These are phyloP conservation scores for Exophiala aquamarina DNA, from an alignment of 2,329 filamentous ascomycete genomes.

Conservation along the genomic window DNA sequence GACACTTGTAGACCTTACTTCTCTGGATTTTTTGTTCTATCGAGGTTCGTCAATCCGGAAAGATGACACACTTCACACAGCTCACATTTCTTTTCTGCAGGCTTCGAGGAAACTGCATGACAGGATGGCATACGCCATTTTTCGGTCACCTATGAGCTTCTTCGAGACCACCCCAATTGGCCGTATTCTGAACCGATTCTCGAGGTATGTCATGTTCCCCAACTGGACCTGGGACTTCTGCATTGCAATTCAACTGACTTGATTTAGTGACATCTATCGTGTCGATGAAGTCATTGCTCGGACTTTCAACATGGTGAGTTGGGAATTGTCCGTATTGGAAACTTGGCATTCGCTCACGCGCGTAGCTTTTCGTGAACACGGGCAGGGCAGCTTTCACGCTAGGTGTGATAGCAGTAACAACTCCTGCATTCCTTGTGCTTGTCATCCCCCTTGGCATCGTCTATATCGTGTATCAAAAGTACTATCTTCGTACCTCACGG, in stretches of 20 bases:
- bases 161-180: constrained; percentile 96
- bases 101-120: constrained; percentile 96
- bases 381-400: constrained; percentile 80
- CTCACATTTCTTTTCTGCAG: constrained; percentile 39
- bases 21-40: constrained; percentile 99
- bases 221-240: background rate
- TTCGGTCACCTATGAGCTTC: constrained; percentile 97
- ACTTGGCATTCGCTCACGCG: constrained; percentile 19
- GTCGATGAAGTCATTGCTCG: constrained; percentile 93
- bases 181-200: constrained; percentile 96
- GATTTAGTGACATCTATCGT: constrained; percentile 53
- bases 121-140: constrained; percentile 95
- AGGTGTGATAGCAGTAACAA: constrained; percentile 76
- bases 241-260: background rate
- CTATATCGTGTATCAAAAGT: constrained; percentile 93
- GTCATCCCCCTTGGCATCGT: constrained; percentile 77
- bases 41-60: constrained; percentile 60
- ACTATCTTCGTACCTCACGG: constrained; percentile 93
- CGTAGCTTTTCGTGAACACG: constrained; percentile 68
- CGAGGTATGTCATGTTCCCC: constrained; percentile 73
- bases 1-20: constrained; percentile 65
- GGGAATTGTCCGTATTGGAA: constrained; percentile 32
- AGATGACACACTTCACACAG: background rate
- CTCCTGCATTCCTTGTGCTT: constrained; percentile 75
- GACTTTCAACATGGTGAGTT: constrained; percentile 87